phyloP scores from a whole-genome alignment of 257 asterid species.

The Plantago elongata region DNA sequence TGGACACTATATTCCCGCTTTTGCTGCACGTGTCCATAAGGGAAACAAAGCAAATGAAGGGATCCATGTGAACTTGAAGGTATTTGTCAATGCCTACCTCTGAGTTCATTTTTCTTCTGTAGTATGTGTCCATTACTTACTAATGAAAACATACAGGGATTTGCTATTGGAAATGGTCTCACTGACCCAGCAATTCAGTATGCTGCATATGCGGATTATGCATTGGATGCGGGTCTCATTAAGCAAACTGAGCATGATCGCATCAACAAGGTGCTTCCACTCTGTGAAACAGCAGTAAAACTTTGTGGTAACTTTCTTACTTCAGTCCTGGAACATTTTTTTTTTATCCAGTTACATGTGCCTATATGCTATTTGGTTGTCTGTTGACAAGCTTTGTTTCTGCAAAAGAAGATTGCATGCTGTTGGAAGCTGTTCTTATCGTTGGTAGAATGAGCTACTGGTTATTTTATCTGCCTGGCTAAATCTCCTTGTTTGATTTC shows the following conservation, averaged over 20 bases:
- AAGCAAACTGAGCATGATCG: constrained; percentile 62
- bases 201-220: constrained; percentile 88
- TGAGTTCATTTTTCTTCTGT: constrained; percentile 2
- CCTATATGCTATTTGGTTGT: background rate
- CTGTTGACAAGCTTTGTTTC: background rate
- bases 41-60: constrained; percentile 89
- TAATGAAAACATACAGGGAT: constrained; percentile 51
- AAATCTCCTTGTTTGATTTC: constrained; percentile 23
- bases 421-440: constrained; percentile 11
- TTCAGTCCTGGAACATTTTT: constrained; percentile 3
- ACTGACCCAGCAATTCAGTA: constrained; percentile 92
- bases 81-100: constrained; percentile 23
- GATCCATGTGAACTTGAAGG: constrained; percentile 76
- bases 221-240: constrained; percentile 76
- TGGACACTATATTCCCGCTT: constrained; percentile 94
- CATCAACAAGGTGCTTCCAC: constrained; percentile 74
- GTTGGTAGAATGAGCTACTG: background rate
- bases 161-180: constrained; percentile 93
- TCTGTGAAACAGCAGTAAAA: constrained; percentile 72
- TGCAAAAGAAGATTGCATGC: background rate
- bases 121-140: constrained; percentile 19
- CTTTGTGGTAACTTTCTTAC: constrained; percentile 63
- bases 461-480: constrained; percentile 1
- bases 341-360: constrained; percentile 1
- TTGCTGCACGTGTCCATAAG: constrained; percentile 81